phyloP scores from a whole-genome alignment of 2,329 filamentous ascomycete genomes.

The Endocalyx cinctus region DNA sequence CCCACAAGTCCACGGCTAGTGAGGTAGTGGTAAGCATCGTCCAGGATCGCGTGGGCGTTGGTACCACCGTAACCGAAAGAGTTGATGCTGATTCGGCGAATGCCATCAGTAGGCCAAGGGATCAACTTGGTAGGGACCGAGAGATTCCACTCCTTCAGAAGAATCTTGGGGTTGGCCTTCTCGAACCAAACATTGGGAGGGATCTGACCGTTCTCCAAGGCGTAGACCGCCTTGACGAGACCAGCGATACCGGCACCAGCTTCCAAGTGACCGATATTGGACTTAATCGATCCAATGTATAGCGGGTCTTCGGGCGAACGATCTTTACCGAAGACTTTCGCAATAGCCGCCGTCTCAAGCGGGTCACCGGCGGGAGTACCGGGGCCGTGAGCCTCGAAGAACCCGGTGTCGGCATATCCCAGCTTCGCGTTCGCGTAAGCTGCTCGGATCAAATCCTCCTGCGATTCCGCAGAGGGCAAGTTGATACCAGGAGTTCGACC shows the following conservation, averaged over 20 bases:
- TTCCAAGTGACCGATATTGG: constrained; percentile 25
- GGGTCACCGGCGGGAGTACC: constrained; percentile 36
- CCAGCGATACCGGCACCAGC: constrained; percentile 22
- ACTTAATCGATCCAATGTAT: constrained; percentile 23
- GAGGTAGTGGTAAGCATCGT: constrained; percentile 26
- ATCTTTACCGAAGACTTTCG: constrained; percentile 22
- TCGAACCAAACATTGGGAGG: constrained; percentile 25
- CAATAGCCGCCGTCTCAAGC: constrained; percentile 34
- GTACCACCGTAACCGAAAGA: constrained; percentile 33
- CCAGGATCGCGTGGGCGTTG: constrained; percentile 30
- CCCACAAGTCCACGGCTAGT: constrained; percentile 17
- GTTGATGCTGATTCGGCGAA: constrained; percentile 30
- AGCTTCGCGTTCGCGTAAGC: constrained; percentile 28
- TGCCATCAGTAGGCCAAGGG: constrained; percentile 21
- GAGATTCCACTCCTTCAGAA: constrained; percentile 23
- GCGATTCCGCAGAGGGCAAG: constrained; percentile 25
- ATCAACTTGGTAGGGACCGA: constrained; percentile 20
- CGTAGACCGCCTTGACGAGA: constrained; percentile 21
- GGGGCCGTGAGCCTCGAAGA: constrained; percentile 35
- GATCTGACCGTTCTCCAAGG: constrained; percentile 22
- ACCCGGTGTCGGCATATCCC: constrained; percentile 23
- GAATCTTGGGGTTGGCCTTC: constrained; percentile 23
- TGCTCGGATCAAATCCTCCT: constrained; percentile 32
- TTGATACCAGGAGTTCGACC: constrained; percentile 38
- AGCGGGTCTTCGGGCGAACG: constrained; percentile 16